Base-by-base conservation (phyloP, 148 eudicot genomes). In the Persicaria maculosa region DNA sequence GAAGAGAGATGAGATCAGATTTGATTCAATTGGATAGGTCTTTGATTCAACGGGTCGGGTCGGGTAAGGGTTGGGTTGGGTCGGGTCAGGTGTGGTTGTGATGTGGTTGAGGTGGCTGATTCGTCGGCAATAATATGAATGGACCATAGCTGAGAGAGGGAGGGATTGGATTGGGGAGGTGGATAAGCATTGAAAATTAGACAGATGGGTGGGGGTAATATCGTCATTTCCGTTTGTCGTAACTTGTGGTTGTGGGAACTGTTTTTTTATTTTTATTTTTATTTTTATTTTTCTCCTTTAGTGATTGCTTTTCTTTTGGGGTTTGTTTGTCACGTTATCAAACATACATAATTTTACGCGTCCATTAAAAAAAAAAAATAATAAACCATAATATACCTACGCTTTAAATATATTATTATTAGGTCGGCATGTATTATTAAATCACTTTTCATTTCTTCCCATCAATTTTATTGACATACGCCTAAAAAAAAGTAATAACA, bases 211-310 rank as follows among this genome's bases (percentile, higher is more conserved):
- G 44, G 47, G 70, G 70, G 70, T 65, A 65, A 36, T 65, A 36
- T 14, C 70, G 70, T 65, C 70, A 65, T 65, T 65, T 65, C 70
- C 47, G 19, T 64, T 36, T 65, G 70, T 65, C 70, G 70, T 65
- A 65, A 65, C 70, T 65, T 65, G 70, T 65, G 70, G 70, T 65
- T 65, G 70, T 65, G 70, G 70, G 9, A 62, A 65, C 46, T 65
- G 70, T 65, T 48, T 31, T 31, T 31, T 31, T 31, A 31, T 31
- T 31, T 31, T 48, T 48, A 40, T 64, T 64, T 64, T 61, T 61
- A 5, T 61, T 64, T 36, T 40, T 36, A 5, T 12, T 3, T 65
- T 40, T 19, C 22, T 61, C 25, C 43, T 61, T 4, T 43, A 6
- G 17, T 65, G 70, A 31, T 31, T 65, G 70, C 46, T 46, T 65